A percentile compares a stretch with the other conserved stretches of the same genome.
Evolutionary conservation across 2,329 filamentous ascomycete species (phyloP).

Genomic region (Arthroderma uncinatum): DNA sequence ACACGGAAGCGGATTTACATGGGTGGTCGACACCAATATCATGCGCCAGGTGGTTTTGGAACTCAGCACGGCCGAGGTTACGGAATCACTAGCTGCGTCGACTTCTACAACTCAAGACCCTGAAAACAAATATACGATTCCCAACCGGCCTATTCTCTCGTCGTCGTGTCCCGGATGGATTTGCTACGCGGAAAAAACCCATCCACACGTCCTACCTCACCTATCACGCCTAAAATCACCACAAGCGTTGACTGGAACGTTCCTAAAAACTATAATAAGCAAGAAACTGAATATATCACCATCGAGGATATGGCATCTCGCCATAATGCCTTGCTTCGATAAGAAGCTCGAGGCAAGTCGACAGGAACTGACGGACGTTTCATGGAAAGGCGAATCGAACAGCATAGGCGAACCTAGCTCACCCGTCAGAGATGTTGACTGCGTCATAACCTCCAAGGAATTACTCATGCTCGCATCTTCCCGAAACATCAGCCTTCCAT

Average conservation of each 20-base stretch:
- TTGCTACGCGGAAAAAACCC: constrained; percentile 96
- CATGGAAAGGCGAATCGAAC: constrained; percentile 44
- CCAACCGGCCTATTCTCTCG: constrained; percentile 49
- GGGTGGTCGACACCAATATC: constrained; percentile 81
- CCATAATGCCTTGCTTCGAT: constrained; percentile 97
- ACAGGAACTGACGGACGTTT: constrained; percentile 73
- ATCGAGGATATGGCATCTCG: constrained; percentile 81
- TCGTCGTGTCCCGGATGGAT: constrained; percentile 96
- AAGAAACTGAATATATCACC: constrained; percentile 60
- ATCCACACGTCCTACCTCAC: constrained; percentile 84
- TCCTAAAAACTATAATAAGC: constrained; percentile 78
- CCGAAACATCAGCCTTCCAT: constrained; percentile 64
- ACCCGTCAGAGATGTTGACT: constrained; percentile 78
- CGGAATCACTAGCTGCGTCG: constrained; percentile 27
- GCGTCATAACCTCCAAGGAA: constrained; percentile 94
- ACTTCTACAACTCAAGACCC: constrained; percentile 11
- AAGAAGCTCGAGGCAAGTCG: constrained; percentile 96
- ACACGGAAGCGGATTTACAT: constrained; percentile 67
- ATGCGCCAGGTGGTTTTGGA: constrained; percentile 75
- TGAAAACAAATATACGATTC: constrained; percentile 17
- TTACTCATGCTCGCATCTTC: constrained; percentile 79
- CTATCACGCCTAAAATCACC: constrained; percentile 86
- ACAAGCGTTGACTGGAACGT: constrained; percentile 79
- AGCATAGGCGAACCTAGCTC: constrained; percentile 28
- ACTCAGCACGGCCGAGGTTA: constrained; percentile 61